These are phyloP conservation scores for Annulohypoxylon truncatum DNA, from an alignment of 2,329 filamentous ascomycete species.

Conservation along the genomic window DNA sequence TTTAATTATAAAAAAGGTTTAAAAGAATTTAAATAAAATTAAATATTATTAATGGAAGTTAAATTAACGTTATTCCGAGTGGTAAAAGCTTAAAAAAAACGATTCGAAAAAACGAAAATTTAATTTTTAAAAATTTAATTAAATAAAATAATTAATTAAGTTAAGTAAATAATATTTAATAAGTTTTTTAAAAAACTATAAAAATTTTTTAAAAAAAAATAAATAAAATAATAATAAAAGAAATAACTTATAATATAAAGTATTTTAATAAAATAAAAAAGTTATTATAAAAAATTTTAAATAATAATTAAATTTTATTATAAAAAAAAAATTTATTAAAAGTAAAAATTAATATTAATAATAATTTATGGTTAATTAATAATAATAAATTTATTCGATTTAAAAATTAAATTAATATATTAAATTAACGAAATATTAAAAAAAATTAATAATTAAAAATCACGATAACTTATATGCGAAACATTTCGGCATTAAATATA, in stretches of 20 bases:
- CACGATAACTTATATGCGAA: neutral
- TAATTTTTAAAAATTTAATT: neutral
- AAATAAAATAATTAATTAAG: neutral
- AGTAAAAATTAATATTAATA: neutral
- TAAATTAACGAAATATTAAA: neutral
- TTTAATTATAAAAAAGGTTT: neutral
- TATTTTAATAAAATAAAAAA: neutral
- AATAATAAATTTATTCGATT: neutral
- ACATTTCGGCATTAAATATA: neutral
- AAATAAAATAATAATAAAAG: neutral
- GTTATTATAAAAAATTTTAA: neutral
- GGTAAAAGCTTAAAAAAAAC: neutral
- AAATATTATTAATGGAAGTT: neutral
- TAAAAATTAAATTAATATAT: neutral
- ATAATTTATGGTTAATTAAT: neutral
- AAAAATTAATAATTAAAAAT: neutral
- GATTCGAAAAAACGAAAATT: no score
- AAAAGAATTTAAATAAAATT: neutral
- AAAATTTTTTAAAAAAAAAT: neutral
- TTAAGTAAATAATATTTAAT: neutral
- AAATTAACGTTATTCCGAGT: neutral
- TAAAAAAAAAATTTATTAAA: neutral
- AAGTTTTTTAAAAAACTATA: neutral
- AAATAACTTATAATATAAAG: neutral
- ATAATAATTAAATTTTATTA: no score